Conservation (phyloP, 805 yeast species). For the Wickerhamiella cacticola region DNA sequence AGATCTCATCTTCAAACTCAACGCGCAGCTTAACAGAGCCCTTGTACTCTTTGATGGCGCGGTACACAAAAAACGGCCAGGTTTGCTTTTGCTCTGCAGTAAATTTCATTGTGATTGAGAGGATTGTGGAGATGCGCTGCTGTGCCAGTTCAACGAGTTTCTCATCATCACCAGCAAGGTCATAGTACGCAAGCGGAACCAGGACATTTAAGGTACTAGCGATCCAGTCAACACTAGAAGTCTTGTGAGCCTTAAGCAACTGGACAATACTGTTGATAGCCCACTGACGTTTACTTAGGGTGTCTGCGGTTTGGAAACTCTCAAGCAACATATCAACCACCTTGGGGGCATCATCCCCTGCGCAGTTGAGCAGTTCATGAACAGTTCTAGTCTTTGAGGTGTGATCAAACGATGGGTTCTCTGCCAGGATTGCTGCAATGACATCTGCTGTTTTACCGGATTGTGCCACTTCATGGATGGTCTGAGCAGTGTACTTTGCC, state of each 20-base stretch:
- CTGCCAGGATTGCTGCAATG: conserved; percentile 14
- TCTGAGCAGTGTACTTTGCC: conserved; percentile 41
- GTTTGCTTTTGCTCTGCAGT: conserved; percentile 32
- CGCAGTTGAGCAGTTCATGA: conserved; percentile 29
- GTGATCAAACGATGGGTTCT: conserved; percentile 53
- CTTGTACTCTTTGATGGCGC: conserved; percentile 13
- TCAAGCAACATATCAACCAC: conserved; percentile 22
- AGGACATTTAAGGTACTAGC: conserved; percentile 33
- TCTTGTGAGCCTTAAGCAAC: conserved; percentile 27
- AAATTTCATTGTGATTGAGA: conserved; percentile 43
- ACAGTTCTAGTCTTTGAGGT: conserved; percentile 62
- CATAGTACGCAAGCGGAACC: conserved; percentile 35
- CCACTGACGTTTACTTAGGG: conserved; percentile 36
- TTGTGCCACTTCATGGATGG: conserved; percentile 33
- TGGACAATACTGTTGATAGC: conserved; percentile 46
- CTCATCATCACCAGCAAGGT: conserved; percentile 15
- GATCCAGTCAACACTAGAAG: conserved; percentile 24
- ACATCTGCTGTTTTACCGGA: conserved; percentile 29
- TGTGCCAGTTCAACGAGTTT: conserved; percentile 21
- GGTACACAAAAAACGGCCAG: conserved; percentile 42
- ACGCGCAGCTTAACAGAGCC: conserved; percentile 23
- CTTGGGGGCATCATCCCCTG: conserved; percentile 13
- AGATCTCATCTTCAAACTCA: conserved; percentile 49
- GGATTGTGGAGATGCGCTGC: conserved; percentile 48
- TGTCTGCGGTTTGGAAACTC: conserved; percentile 18